These are phyloP conservation scores for Solanum chiquidenum DNA, from an alignment of 257 asterid genomes.

Conservation along the genomic window DNA sequence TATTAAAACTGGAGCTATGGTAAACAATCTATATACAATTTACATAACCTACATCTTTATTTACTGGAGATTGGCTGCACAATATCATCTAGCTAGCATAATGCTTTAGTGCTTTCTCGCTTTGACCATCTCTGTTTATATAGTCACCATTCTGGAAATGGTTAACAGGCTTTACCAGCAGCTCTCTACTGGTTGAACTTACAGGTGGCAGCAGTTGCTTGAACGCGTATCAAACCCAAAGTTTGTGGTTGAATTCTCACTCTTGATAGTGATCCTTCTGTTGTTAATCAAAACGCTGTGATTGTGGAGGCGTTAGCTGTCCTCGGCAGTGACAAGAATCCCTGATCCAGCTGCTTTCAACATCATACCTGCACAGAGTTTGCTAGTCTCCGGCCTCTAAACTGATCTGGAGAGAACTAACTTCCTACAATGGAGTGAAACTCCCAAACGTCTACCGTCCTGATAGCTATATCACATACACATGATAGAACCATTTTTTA, in stretches of 20 bases:
- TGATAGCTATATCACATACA: not conserved
- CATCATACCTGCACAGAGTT: not conserved
- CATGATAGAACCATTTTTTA: not conserved
- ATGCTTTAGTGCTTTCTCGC: not conserved
- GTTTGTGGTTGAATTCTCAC: conserved; percentile 45
- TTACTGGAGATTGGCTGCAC: not conserved
- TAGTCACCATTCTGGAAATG: conserved; percentile 47
- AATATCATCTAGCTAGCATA: not conserved
- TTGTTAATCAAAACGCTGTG: conserved; percentile 27
- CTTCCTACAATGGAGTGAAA: not conserved
- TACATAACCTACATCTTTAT: not conserved
- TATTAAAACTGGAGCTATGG: not conserved
- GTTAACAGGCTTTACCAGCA: conserved; percentile 95
- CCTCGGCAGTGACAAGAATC: not conserved
- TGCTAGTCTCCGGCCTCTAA: not conserved
- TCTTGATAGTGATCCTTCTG: conserved; percentile 36
- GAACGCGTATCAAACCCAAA: conserved; percentile 27
- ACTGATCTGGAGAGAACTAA: not conserved
- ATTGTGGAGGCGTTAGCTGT: not conserved
- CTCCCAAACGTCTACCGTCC: not conserved
- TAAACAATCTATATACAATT: not conserved
- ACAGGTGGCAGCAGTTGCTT: conserved; percentile 75
- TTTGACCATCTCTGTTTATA: not conserved
- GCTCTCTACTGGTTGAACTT: conserved; percentile 97
- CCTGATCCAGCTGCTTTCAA: not conserved